Evolutionary conservation across 805 yeast species (phyloP), one percentile per base, ranked within the genome.

Genomic region (Wickerhamomyces silvicola): DNA sequence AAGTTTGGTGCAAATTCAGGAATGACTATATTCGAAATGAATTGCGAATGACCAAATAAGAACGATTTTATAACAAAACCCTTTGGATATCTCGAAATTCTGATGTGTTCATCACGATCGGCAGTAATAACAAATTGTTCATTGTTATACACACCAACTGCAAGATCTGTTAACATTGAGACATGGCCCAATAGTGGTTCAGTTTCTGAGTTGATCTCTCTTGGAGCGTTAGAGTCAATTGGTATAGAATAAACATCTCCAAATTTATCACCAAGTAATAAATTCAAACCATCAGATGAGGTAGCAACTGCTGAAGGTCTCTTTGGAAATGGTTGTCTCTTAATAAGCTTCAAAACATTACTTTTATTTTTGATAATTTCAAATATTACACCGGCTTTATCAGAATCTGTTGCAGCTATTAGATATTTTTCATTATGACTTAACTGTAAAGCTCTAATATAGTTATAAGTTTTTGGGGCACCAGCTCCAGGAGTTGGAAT

Each of bases 71-170:
- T 78, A 17, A 87, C 74, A 46, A 66, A 85, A 4, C 88, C 65
- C 41, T 78, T 70, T 2, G 97, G 97, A 48, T 71, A 86, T 42
- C 75, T 70, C 3, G 95, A 74, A 12, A 92, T 68, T 54, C 94
- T 72, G 41, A 92, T 81, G 57, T 94, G 99, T 58, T 92, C 99
- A 58, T 92, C 99, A 59, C 98, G 72, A 61, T 92, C 99, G 23
- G 88, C 77, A 2, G 94, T 78, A 34, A 90, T 66, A 11, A 88
- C 54, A 38, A 59, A 81, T 27, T 56, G 61, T 37, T 71, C 70
- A 7, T 66, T 70, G 7, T 64, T 57, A 27, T 58, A 53, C 3
- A 48, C 45, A 10, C 68, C 64, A 18, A 77, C 61, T 18, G 67
- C 50, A 3, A 88, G 70, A 41, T 78, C 86, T n/a, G 94, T 82